Percentiles rank a stretch among this genome's conserved stretches.
Evolutionary conservation across 2,329 filamentous ascomycete genomes (phyloP).

Genomic region (Clonostachys rhizophaga): DNA sequence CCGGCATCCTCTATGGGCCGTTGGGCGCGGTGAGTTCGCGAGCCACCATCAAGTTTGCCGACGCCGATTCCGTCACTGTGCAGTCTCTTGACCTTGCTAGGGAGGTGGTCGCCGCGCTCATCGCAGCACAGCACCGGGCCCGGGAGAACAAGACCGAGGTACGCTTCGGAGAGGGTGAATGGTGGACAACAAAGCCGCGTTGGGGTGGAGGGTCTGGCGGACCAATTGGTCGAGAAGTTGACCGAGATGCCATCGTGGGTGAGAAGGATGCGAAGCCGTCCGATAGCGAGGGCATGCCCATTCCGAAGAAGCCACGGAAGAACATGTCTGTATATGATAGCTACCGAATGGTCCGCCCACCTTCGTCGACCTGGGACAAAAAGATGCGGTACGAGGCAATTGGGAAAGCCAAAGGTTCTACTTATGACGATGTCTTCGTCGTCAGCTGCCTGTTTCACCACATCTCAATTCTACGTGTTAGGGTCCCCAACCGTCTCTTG

Average conservation of each 20-base stretch:
- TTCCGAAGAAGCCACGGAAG: constrained; percentile 45
- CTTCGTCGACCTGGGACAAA: constrained; percentile 53
- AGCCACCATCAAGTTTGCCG: constrained; percentile 45
- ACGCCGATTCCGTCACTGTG: constrained; percentile 41
- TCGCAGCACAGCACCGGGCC: constrained; percentile 60
- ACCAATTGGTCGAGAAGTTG: constrained; percentile 57
- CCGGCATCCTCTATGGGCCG: constrained; percentile 57
- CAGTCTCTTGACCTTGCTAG: constrained; percentile 57
- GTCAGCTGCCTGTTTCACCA: constrained; percentile 60
- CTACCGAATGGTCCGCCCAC: constrained; percentile 58
- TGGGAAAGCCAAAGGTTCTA: constrained; percentile 38
- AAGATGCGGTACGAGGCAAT: constrained; percentile 55
- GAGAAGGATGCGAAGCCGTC: constrained; percentile 35
- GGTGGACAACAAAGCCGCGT: constrained; percentile 57
- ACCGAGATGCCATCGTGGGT: constrained; percentile 37
- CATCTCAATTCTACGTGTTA: constrained; percentile 50
- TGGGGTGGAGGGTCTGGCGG: constrained; percentile 62
- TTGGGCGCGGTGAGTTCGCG: constrained; percentile 56
- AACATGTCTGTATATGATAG: constrained; percentile 56
- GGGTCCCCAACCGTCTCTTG: constrained; percentile 50
- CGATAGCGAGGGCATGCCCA: constrained; percentile 15
- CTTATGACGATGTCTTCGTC: constrained; percentile 58
- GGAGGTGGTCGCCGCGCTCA: constrained; percentile 54
- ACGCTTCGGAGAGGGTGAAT: constrained; percentile 51
- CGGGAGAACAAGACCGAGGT: constrained; percentile 52